Base-by-base conservation (phyloP, 1,139 yeast species). In the Blastobotrys proliferans region DNA sequence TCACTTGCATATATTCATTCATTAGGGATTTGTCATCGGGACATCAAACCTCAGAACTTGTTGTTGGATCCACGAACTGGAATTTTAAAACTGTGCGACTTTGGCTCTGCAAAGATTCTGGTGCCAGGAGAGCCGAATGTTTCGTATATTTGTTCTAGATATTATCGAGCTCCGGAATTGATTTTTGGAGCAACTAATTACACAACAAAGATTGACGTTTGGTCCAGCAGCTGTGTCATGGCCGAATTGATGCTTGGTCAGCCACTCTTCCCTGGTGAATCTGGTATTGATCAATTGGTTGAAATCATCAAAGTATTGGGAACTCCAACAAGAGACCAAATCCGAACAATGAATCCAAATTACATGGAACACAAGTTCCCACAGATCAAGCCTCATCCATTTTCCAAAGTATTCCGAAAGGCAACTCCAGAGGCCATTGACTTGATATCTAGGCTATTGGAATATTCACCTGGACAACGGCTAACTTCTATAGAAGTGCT, bases 321-420 rank as follows among this genome's bases (percentile, higher is more conserved):
- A 10, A 92, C 98, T 1, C 98, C 98, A 13, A 74, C 95, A 18
- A 79, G 85, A 50, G 96, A 88, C 40, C 97, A 92, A 66, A 92
- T 92, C 55, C 77, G 82, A 61, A 79, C 90, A 51, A 92, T 92
- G 98, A 92, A 92, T 66, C 95, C 97, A 47, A 90, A 88, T 66
- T 94, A 92, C 68, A 85, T 87, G 83, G 98, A 92, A 63, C 97
- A 92, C 67, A 85, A 87, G 60, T 92, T 92, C 72, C 98, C 98
- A 2, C 92, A 87, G 56, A 92, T 92, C 60, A 83, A 85, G 63
- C 95, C 97, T 46, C 94, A 92, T 46, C 97, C 97, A 26, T 73
- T 92, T 55, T 67, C 75, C 43, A 84, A 83, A 57, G 92, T 92
- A 25, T 90, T 92, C 68, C 79, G 87, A 55, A 81, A 81, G 53